Evolutionary conservation across 2,329 filamentous ascomycete species (phyloP), one percentile per base, ranked within the genome.

Genomic region (Myriosclerotinia duriaeana): DNA sequence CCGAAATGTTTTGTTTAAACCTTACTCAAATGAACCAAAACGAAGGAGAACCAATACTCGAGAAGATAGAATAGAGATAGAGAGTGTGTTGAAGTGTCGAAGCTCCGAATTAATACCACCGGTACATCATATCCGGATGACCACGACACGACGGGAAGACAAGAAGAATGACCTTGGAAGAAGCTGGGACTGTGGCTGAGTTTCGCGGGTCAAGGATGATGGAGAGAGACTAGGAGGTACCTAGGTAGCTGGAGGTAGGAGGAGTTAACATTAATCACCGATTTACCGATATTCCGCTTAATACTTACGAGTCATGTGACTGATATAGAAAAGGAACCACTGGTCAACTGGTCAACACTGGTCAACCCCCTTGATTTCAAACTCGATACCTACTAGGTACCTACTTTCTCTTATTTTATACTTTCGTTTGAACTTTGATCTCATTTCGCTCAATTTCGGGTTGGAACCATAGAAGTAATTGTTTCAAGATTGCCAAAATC

Each of bases 401-500:
- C n/a, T n/a, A n/a, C 3, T 26, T 26, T 26, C 26, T 26, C 26
- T 26, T 26, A 26, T 26, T 3, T 26, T 26, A 26, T 26, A 26
- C 26, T 26, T 26, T 26, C 26, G 26, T 26, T 26, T 26, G 30
- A 34, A 34, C 30, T 22, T 9, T 22, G 20, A 7, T 20, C 58
- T 36, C n/a, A 38, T 60, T 12, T 60, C 34, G 44, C n/a, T 38
- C 44, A 14, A 26, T 38, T 26, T 61, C 50, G n/a, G 50, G 58
- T 40, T 61, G 44, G 44, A 52, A 38, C 20, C 58, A 14, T 52
- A 61, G 46, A 14, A 38, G 26, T 1, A 50, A 26, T 26, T 50
- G 46, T 50, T 50, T 26, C 46, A 50, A 5, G 46, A 50, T 36
- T 36, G n/a, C n/a, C 30, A 17, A 14, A 15, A 48, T 26, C 26